phyloP scores from a whole-genome alignment of 192 early-diverging fungal species.

The Umbelopsis vinacea region DNA sequence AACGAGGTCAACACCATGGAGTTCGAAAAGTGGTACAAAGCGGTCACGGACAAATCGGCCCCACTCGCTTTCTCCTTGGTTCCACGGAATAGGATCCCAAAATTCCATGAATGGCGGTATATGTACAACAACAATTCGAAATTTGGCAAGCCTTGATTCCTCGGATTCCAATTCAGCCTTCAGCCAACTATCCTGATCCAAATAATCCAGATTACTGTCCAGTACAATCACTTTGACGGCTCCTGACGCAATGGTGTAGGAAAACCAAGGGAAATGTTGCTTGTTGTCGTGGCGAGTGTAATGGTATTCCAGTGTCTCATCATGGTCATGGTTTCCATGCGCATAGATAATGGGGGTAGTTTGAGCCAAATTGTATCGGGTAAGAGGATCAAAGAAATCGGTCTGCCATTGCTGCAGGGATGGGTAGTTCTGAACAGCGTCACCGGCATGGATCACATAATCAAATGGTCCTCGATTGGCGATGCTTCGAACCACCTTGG shows the following conservation, averaged over 20 bases:
- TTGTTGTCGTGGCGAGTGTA: constrained; percentile 54
- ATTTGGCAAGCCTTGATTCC: constrained; percentile 55
- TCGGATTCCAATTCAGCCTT: constrained; percentile 58
- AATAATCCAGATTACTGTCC: constrained; percentile 67
- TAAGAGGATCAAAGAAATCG: constrained; percentile 68
- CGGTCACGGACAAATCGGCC: constrained; percentile 67
- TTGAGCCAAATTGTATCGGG: constrained; percentile 58
- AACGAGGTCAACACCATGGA: constrained; percentile 70
- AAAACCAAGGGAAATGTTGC: constrained; percentile 55
- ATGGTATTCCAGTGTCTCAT: constrained; percentile 49
- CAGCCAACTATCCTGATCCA: constrained; percentile 66
- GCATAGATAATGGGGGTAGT: constrained; percentile 66
- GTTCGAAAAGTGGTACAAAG: constrained; percentile 68
- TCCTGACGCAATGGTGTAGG: constrained; percentile 56
- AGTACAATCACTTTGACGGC: constrained; percentile 67
- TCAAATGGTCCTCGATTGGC: constrained; percentile 43
- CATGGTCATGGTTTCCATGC: constrained; percentile 79
- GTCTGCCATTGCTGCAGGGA: constrained; percentile 72
- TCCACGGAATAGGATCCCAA: constrained; percentile 74
- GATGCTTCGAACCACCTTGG: constrained; percentile 25
- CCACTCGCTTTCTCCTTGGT: constrained; percentile 72
- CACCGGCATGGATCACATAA: constrained; percentile 71
- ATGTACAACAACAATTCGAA: constrained; percentile 71
- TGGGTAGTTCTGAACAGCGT: constrained; percentile 63
- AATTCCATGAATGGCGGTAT: constrained; percentile 78